Evolutionary conservation across 2,329 filamentous ascomycete species (phyloP), one percentile per base, ranked within the genome.

Genomic region (Epichloe coenophiala): DNA sequence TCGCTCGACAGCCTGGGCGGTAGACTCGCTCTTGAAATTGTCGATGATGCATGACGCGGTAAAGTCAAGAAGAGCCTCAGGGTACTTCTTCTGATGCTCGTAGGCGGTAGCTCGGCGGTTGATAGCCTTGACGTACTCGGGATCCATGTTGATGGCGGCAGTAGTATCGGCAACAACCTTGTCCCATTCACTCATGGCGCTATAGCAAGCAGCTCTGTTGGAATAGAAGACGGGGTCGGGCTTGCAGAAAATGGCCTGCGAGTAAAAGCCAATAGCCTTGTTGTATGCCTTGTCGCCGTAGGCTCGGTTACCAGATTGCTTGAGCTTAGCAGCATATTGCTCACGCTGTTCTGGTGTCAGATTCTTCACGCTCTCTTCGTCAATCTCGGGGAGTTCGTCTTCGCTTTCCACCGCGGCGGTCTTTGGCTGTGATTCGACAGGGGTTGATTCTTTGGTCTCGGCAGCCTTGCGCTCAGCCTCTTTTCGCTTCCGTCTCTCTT

Each of bases 31-130:
- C 71, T 87, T 85, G 77, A 98, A 98, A 55, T 86, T 86, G 66
- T 98, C 93, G 66, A 98, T 95, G 68, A 98, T 98, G 73, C 93
- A 98, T 71, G 91, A 96, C 52, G 93, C 93, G 8, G 93, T 98
- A 72, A 95, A 97, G 71, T 98, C 93, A 56, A 98, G 80, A 8
- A 98, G 83, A 44, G 93, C 91, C 65, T 97, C 91, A 67, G 89
- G 93, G 74, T 85, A 95, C 70, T 84, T 85, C 61, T 84, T 84
- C 43, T 93, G 80, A 67, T 96, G 86, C 71, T 98, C 93, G 69
- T 97, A 98, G 52, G 93, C 93, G 65, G 94, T 94, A 51, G 93
- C 93, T 61, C 93, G 83, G 63, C 93, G 85, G 77, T 98, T 98
- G 60, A 98, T 77, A 36, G 93, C 93, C 76, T 98, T 97, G 69